These are phyloP conservation scores for Physcomitrellopsis africana DNA, from an alignment of 225 moss, liverwort and hornwort genomes.

Conservation along the genomic window DNA sequence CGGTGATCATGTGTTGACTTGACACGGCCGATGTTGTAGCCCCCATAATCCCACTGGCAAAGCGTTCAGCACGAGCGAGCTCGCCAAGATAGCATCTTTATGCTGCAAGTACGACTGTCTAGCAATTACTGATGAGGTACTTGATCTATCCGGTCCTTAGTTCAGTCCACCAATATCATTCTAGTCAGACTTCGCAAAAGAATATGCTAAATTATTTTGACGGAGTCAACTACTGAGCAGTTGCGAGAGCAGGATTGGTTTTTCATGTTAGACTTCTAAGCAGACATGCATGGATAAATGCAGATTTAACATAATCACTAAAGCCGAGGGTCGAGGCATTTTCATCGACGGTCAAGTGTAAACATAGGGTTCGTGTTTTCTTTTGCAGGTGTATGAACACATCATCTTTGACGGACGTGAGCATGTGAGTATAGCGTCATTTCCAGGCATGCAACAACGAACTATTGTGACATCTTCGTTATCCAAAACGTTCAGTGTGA, in stretches of 20 bases:
- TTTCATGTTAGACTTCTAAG: no score
- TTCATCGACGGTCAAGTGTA: not conserved
- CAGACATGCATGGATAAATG: no score
- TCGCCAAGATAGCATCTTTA: constrained; percentile 66
- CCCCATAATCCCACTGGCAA: constrained; percentile 97
- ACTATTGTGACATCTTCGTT: constrained; percentile 92
- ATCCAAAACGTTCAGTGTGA: constrained; percentile 96
- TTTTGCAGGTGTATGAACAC: constrained; percentile 86
- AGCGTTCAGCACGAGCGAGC: constrained; percentile 68
- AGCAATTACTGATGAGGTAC: constrained; percentile 87
- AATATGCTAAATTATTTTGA: no score
- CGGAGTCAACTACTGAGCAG: no score
- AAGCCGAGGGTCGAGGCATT: constrained; percentile 1
- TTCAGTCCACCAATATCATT: not conserved
- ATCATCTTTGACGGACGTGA: constrained; percentile 60
- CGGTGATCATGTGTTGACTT: constrained; percentile 2
- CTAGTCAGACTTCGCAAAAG: not conserved
- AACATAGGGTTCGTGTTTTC: not conserved
- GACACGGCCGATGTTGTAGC: constrained; percentile 45
- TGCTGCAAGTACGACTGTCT: constrained; percentile 87
- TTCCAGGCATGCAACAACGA: constrained; percentile 85
- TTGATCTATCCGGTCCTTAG: not conserved
- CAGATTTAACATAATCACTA: not conserved
- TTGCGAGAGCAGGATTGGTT: no score
- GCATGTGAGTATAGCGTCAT: constrained; percentile 77